Evolutionary conservation across 1,284 basidiomycete genomes (phyloP).

Genomic region (Ganoderma meredithae): DNA sequence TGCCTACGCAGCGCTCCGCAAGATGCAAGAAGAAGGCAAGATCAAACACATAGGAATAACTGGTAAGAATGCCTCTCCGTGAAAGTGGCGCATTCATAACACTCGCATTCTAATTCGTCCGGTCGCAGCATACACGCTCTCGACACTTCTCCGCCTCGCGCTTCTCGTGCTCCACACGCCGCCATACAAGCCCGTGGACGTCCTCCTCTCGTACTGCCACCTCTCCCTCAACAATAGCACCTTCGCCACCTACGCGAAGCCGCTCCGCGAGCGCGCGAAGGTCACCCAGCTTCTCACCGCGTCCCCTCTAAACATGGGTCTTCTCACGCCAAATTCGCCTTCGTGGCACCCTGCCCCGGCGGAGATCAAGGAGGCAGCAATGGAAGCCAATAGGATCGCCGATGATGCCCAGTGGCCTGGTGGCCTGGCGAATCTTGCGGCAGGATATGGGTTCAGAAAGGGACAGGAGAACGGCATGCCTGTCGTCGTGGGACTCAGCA

Average conservation of each 20-base stretch:
- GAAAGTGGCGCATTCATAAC: neutral
- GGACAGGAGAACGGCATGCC: slow-evolving; percentile 61
- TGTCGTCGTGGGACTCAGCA: slow-evolving; percentile 80
- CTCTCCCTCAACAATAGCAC: slow-evolving; percentile 84
- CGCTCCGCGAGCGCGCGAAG: slow-evolving; percentile 69
- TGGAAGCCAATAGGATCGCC: slow-evolving; percentile 42
- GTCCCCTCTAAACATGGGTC: slow-evolving; percentile 92
- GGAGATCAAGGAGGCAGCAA: slow-evolving; percentile 54
- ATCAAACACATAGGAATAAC: slow-evolving; percentile 87
- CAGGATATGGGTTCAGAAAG: slow-evolving; percentile 74
- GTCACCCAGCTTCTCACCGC: slow-evolving; percentile 82
- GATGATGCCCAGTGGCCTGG: slow-evolving; percentile 45
- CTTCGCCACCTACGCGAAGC: slow-evolving; percentile 66
- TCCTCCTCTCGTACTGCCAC: slow-evolving; percentile 89
- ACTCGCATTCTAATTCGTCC: neutral
- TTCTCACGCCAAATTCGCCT: slow-evolving; percentile 77
- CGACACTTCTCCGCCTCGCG: slow-evolving; percentile 85
- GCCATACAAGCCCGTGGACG: slow-evolving; percentile 76
- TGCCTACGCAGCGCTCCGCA: slow-evolving; percentile 76
- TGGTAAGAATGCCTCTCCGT: slow-evolving; percentile 50
- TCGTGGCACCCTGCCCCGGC: slow-evolving; percentile 88
- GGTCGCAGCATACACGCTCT: slow-evolving; percentile 82
- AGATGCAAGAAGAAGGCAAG: slow-evolving; percentile 81
- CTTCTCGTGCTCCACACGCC: slow-evolving; percentile 74
- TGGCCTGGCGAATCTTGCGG: slow-evolving; percentile 73